Base-by-base conservation (phyloP, 805 yeast species). In the Barnettozyma siamensis region DNA sequence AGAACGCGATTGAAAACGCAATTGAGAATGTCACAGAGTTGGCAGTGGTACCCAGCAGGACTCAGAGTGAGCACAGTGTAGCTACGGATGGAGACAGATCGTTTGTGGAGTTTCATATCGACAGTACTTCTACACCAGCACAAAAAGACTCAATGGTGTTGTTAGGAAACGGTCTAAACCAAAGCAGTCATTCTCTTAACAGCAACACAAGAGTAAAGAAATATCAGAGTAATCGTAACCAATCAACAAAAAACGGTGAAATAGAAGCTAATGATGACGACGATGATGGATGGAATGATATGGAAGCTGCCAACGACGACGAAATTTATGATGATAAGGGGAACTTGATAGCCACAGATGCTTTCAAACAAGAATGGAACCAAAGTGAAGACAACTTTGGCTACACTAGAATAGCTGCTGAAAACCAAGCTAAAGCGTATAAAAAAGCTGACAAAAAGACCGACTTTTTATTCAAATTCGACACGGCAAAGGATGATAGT, bases 381-480 rank as follows among this genome's bases (percentile, higher is more conserved):
- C 23, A 35, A n/a, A 24, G 31, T 16, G 51, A 38, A 9, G 53
- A 48, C 12, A 47, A 52, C 1, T 74, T 75, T 31, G 76, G 95
- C 0, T 93, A 93, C 59, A 93, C 98, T 0, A 82, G 94, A 54
- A 83, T 93, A 8, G 87, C 88, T 23, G 84, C 80, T 1, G 93
- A 86, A 51, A 88, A 82, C 48, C 97, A 93, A 57, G 87, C 88
- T 7, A 81, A 81, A 17, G 78, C 80, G 48, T 84, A 83, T 46
- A 65, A 72, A 26, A 66, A 59, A 29, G 65, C 76, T 5, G 80
- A 78, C 51, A 72, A 68, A 39, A 68, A 72, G 44, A 78, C 83
- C 1, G 80, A 76, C 46, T 78, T 73, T 45, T 52, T 79, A 31
- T 76, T 79, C 53, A 66, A 70, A 33, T 9, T 31, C 10, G 42